phyloP scores from a whole-genome alignment of 2,329 filamentous ascomycete genomes.

The Aureobasidium sp. region DNA sequence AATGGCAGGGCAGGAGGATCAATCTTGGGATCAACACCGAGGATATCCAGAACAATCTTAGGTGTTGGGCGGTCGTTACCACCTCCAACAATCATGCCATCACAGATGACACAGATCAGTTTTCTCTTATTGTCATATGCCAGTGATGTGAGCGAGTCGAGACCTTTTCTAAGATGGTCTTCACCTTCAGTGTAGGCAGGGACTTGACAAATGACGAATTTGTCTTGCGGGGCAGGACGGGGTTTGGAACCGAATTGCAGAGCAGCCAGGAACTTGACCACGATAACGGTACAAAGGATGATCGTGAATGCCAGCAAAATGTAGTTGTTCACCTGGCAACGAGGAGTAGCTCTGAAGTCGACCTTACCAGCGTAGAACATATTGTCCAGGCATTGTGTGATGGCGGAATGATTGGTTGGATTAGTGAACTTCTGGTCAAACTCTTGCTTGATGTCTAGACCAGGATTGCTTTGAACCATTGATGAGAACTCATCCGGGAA shows the following conservation, averaged over 20 bases:
- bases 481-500: slow-evolving; percentile 61
- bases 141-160: slow-evolving; percentile 89
- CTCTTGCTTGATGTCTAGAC: slow-evolving; percentile 64
- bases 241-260: slow-evolving; percentile 90
- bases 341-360: slow-evolving; percentile 72
- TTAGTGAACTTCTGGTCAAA: slow-evolving; percentile 43
- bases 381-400: slow-evolving; percentile 76
- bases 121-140: slow-evolving; percentile 99
- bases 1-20: slow-evolving; percentile 92
- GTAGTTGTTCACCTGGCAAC: slow-evolving; percentile 85
- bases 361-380: slow-evolving; percentile 74
- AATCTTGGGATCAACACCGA: slow-evolving; percentile 93
- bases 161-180: slow-evolving; percentile 83
- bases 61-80: slow-evolving; percentile 96
- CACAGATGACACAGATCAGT: slow-evolving; percentile 91
- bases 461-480: slow-evolving; percentile 67
- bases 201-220: slow-evolving; percentile 97
- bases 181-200: slow-evolving; percentile 97
- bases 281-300: slow-evolving; percentile 70
- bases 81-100: slow-evolving; percentile 91
- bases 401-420: slow-evolving; percentile 41
- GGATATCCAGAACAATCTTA: slow-evolving; percentile 94
- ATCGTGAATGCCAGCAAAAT: slow-evolving; percentile 83
- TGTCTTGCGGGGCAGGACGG: slow-evolving; percentile 84
- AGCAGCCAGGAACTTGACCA: slow-evolving; percentile 84